Percentiles rank a stretch among this genome's conserved stretches.
Evolutionary conservation across 331 rosid species (phyloP).

Genomic region (Phaseolus coccineus): DNA sequence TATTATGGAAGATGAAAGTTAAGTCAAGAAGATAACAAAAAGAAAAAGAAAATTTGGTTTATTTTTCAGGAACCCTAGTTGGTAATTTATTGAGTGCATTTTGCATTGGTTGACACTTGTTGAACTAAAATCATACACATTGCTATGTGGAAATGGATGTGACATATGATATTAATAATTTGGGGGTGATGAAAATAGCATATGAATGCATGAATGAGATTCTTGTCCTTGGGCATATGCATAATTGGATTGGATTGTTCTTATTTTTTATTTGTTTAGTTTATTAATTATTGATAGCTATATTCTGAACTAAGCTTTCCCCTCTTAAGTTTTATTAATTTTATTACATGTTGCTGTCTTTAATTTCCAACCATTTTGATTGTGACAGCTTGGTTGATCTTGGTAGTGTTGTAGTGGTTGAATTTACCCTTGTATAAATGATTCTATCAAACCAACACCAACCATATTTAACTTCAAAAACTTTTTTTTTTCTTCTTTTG

Average conservation of each 20-base stretch:
- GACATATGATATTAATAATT: background rate
- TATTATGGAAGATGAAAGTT: background rate
- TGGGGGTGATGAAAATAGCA: slow-evolving; percentile 5
- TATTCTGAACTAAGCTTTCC: slow-evolving; percentile 15
- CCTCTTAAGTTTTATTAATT: slow-evolving; percentile 10
- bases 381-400: slow-evolving; percentile 37
- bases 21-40: background rate
- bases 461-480: slow-evolving; percentile 37
- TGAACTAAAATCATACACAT: background rate
- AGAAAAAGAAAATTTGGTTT: background rate
- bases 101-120: background rate
- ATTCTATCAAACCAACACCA: slow-evolving; percentile 42
- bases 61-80: background rate
- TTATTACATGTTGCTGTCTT: background rate
- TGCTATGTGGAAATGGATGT: background rate
- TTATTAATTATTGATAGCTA: background rate
- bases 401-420: slow-evolving; percentile 32
- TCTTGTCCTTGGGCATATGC: background rate
- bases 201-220: background rate
- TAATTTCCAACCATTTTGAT: slow-evolving; percentile 40
- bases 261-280: background rate
- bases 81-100: background rate
- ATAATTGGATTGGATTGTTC: background rate
- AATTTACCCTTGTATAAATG: slow-evolving; percentile 35
- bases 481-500: background rate